These are phyloP conservation scores for Calonectria fujianensis DNA, from an alignment of 2,329 filamentous ascomycete species.

Conservation along the genomic window DNA sequence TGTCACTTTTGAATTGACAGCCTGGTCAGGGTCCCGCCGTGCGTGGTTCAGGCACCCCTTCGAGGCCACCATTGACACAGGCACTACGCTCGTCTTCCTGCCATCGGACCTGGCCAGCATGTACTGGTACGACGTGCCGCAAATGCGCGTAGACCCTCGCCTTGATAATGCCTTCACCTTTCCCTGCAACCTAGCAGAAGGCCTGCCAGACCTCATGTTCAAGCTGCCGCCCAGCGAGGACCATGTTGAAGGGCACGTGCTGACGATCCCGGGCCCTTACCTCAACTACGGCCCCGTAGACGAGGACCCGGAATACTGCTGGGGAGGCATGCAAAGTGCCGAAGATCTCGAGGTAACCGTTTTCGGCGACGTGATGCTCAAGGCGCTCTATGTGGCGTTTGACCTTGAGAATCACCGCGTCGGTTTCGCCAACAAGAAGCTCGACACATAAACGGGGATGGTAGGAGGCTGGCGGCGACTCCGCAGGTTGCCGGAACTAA, in stretches of 20 bases:
- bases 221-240: slow-evolving; percentile 65
- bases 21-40: slow-evolving; percentile 66
- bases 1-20: slow-evolving; percentile 69
- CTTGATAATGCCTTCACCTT: slow-evolving; percentile 72
- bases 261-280: slow-evolving; percentile 72
- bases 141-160: slow-evolving; percentile 68
- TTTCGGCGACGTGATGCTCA: slow-evolving; percentile 87
- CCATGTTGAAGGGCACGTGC: slow-evolving; percentile 66
- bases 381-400: slow-evolving; percentile 85
- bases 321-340: slow-evolving; percentile 82
- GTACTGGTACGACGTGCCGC: slow-evolving; percentile 76
- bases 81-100: slow-evolving; percentile 79
- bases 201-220: slow-evolving; percentile 75
- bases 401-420: slow-evolving; percentile 68
- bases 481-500: slow-evolving; percentile 5
- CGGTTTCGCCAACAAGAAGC: slow-evolving; percentile 67
- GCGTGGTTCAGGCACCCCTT: slow-evolving; percentile 69
- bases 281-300: slow-evolving; percentile 73
- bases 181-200: slow-evolving; percentile 72
- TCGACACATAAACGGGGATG: slow-evolving; percentile 49
- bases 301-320: slow-evolving; percentile 75
- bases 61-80: slow-evolving; percentile 79
- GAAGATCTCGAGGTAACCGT: slow-evolving; percentile 73
- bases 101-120: slow-evolving; percentile 72
- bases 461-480: slow-evolving; percentile 1